Base-by-base conservation (phyloP, 2,329 filamentous ascomycete genomes). In the Gliomastix tumulicola region DNA sequence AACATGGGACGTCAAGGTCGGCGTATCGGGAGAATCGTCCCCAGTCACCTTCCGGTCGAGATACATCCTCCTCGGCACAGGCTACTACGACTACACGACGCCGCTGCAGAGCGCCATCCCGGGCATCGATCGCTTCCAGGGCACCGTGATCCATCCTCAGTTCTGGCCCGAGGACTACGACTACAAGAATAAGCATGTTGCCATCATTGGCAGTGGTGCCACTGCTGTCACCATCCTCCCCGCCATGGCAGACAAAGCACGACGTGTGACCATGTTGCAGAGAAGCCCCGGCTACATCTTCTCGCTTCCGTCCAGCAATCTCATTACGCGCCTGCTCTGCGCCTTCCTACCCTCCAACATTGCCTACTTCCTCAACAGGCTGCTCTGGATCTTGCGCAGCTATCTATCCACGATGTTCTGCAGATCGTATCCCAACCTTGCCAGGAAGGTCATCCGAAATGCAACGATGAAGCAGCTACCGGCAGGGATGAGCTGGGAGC, bases 91-190 rank as follows among this genome's bases (percentile, higher is more conserved):
- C 55, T 84, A 84, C 50, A 54, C 78, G 7, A 57, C 68, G n/a
- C 76, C 79, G 0, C 59, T 84, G 16, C 49, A 71, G 34, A 57
- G 72, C 0, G 48, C 56, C 0, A 84, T 65, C 6, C 60, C 60
- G 23, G 63, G 63, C 6, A 49, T 66, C n/a, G 44, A 54, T 0
- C 47, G 44, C n/a, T 66, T 66, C 25, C 15, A 50, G 9, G 66
- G 62, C 31, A 49, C 40, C 27, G 60, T 77, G 12, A 63, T 84
- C 3, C 82, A 87, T 43, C 82, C 84, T 2, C 83, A 88, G 47
- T 86, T 84, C 59, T 86, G 82, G 81, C 82, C 82, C 0, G 63
- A 79, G 38, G 66, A 81, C 38, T 62, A 82, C 30, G 75, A 85
- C 50, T 84, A 82, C 55, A 59, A 63, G 11, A 60, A 68, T 56